These are phyloP conservation scores for Kwoniella sp. DNA, from an alignment of 768 basidiomycete genomes.

Conservation along the genomic window DNA sequence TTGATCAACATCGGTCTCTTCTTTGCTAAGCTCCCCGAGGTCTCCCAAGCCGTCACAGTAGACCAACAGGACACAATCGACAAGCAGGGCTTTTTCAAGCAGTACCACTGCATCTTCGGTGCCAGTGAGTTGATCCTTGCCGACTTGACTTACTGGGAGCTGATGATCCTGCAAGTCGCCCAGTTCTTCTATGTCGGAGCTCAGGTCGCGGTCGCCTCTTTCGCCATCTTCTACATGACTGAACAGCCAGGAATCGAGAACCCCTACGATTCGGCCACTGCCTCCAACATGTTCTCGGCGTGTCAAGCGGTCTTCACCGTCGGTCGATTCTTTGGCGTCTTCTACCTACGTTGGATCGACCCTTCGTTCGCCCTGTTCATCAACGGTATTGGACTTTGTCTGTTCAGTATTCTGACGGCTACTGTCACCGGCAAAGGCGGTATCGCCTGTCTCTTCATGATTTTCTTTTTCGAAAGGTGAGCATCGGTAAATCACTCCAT, in stretches of 20 bases:
- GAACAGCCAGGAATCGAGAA: slow-evolving; percentile 27
- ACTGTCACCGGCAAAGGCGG: slow-evolving; percentile 27
- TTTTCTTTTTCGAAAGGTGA: slow-evolving; percentile 37
- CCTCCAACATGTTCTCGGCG: slow-evolving; percentile 34
- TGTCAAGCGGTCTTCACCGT: slow-evolving; percentile 30
- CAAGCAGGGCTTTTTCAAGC: slow-evolving; percentile 19
- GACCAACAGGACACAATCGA: slow-evolving; percentile 5
- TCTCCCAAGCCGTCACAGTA: slow-evolving; percentile 25
- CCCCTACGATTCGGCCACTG: slow-evolving; percentile 12
- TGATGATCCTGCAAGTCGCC: neutral
- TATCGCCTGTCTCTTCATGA: slow-evolving; percentile 35
- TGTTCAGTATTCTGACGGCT: slow-evolving; percentile 36
- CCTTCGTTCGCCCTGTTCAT: slow-evolving; percentile 27
- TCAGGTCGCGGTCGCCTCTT: slow-evolving; percentile 39
- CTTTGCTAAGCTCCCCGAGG: slow-evolving; percentile 40
- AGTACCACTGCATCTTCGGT: slow-evolving; percentile 31
- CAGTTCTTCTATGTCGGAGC: slow-evolving; percentile 36
- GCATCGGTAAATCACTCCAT: too few species aligned
- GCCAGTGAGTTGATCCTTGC: slow-evolving; percentile 15
- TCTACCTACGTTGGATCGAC: slow-evolving; percentile 23
- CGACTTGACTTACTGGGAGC: neutral
- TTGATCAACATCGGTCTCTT: slow-evolving; percentile 11
- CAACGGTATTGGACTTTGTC: slow-evolving; percentile 26
- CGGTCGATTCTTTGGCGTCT: slow-evolving; percentile 36
- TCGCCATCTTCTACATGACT: slow-evolving; percentile 29